Evolutionary conservation across 805 yeast genomes (phyloP), one percentile per base, ranked within the genome.

Genomic region (Nakazawaea molendinolei): DNA sequence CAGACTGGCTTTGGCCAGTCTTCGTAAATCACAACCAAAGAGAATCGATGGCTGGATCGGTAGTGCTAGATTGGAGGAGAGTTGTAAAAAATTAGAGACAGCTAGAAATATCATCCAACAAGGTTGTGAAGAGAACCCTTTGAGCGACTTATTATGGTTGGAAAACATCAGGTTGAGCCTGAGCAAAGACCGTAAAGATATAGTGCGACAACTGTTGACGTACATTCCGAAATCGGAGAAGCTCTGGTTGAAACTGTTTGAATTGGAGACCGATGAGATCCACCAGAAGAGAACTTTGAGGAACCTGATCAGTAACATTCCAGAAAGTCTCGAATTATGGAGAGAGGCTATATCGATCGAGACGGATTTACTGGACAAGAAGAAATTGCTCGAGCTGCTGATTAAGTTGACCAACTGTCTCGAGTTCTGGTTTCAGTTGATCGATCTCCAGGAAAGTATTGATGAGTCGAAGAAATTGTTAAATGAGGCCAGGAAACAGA

Each of bases 41-140:
- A 79, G 77, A 40, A 72, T 95, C 0, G 72, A 73, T 32, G 84
- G 82, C 4, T 90, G 95, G 95, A 82, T 90, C 16, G 86, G 94
- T 0, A 74, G 86, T 32, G 94, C 95, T 0, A 59, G 86, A 31
- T 52, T 86, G 8, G 97, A 90, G 50, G 81, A 74, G 44, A 70
- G 68, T 30, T 80, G 79, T 1, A 67, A 67, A 29, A 76, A 75
- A 34, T 62, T 64, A 36, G 58, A 58, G 5, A 56, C 56, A 10
- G 96, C 97, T 0, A 69, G 71, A 36, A 58, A 57, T 16, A 42
- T 83, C 12, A 79, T 87, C 5, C 65, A 64, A n/a, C 76, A 84
- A 50, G 98, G 95, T 2, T 83, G 95, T 49, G 63, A 60, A 4
- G 61, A 62, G 28, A 76, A 89, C 44, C 85, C 87, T 0, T 61